Percentiles rank a stretch among this genome's conserved stretches.
Evolutionary conservation across 73 alveolate genomes (phyloP).

Genomic region (Paramecium tetraurelia): DNA sequence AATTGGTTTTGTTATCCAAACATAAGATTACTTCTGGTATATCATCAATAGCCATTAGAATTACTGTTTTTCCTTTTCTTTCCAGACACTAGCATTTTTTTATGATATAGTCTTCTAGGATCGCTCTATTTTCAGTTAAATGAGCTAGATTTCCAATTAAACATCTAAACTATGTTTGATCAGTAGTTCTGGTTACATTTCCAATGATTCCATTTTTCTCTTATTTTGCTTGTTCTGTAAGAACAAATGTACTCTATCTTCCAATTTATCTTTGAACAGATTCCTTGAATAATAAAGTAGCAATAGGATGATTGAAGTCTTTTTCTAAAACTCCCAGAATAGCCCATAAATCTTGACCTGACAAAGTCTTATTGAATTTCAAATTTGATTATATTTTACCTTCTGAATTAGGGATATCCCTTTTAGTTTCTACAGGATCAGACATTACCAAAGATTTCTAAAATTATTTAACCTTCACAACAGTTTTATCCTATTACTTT

Average conservation of each 20-base stretch:
- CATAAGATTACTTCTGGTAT: not conserved
- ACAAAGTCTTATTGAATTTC: not conserved
- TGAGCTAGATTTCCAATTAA: slow-evolving; percentile 21
- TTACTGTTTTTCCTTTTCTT: slow-evolving; percentile 35
- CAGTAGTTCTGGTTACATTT: slow-evolving; percentile 37
- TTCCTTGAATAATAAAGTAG: slow-evolving; percentile 50
- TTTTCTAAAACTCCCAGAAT: slow-evolving; percentile 53
- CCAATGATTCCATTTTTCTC: slow-evolving; percentile 1
- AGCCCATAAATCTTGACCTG: slow-evolving; percentile 49
- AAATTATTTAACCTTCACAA: not conserved
- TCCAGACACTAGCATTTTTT: not conserved
- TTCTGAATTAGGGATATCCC: not conserved
- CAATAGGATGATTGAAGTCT: slow-evolving; percentile 57
- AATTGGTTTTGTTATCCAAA: slow-evolving; percentile 48
- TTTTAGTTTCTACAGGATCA: slow-evolving; percentile 7
- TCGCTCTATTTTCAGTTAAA: not conserved
- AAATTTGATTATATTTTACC: not conserved
- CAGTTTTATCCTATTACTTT: not conserved
- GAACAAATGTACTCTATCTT: slow-evolving; percentile 36
- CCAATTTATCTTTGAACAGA: slow-evolving; percentile 37
- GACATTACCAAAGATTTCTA: not conserved
- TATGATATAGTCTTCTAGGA: not conserved
- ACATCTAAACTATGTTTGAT: not conserved
- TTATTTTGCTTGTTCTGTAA: not conserved
- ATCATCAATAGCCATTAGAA: not conserved